Base-by-base conservation (phyloP, 2,329 filamentous ascomycete species). In the Chaetomium sp. region DNA sequence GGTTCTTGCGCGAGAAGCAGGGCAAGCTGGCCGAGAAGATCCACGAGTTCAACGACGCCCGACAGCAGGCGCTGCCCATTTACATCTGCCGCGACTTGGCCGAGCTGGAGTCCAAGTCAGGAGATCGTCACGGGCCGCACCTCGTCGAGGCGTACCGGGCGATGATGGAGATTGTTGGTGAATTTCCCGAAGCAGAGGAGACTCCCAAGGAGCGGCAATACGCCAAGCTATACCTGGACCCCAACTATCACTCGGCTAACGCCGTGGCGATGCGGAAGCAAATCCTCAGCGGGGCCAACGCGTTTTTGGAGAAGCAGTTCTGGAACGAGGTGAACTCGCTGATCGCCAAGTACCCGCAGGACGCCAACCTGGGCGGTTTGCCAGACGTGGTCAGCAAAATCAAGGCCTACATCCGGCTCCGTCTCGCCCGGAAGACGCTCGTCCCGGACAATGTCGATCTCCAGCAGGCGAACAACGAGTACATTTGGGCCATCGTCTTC, bases 401-500 rank as follows among this genome's bases (percentile, higher is more conserved):
- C 73, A 92, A 92, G 73, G 95, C 92, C 8, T 99, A 94, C 74
- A 92, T 99, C 70, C 88, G 93, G 57, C 83, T 97, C 64, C 88
- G 91, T 66, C 86, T 89, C 50, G 84, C 86, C 1, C 87, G 92
- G 65, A 96, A 93, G 77, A 92, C 96, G 73, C 84, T 98, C 51
- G 91, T 90, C 1, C 87, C 90, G 2, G 91, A 96, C 74, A 91
- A 90, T 67, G 86, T 89, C 4, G 88, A 94, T 69, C 82, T 97
- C 55, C 92, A 96, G 76, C 87, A 88, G 75, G 84, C 93, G 56
- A 87, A 88, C 50, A 87, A 90, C 59, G 93, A 97, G 75, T 95
- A 90, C 73, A 90, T 93, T 68, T 99, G 95, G 95, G 93, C 93
- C 51, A 84, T 97, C 57, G 88, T 99, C 53, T 99, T 96, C 80